Percentiles rank a stretch among this genome's conserved stretches.
These are phyloP conservation scores for Aspergillus amoenus DNA, from an alignment of 2,329 filamentous ascomycete species.

Conservation along the genomic window DNA sequence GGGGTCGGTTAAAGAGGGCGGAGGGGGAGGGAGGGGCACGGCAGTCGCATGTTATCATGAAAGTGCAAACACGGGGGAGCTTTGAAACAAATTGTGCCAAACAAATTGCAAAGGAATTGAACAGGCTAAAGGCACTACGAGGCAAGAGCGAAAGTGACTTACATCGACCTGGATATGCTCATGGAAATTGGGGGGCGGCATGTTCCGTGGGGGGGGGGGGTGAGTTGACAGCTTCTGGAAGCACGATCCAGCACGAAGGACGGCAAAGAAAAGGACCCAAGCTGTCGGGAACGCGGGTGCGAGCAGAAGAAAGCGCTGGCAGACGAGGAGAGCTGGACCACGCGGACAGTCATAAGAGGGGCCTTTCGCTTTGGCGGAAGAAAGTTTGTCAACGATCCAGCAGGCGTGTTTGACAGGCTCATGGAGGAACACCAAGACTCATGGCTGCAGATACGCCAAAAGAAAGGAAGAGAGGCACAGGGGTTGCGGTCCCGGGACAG, in stretches of 20 bases:
- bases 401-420: neutral
- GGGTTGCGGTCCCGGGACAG: conserved; percentile 18
- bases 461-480: conserved; percentile 8
- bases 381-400: conserved; percentile 4
- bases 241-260: conserved; percentile 1
- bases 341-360: conserved; percentile 1
- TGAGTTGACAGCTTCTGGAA: neutral
- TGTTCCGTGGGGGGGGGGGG: conserved; percentile 8
- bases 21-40: neutral
- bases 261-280: conserved; percentile 1
- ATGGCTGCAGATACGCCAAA: conserved; percentile 3
- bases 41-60: neutral
- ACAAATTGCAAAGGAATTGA: neutral
- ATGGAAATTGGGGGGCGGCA: conserved; percentile 30
- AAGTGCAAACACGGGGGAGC: neutral
- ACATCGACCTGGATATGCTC: conserved; percentile 37
- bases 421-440: neutral
- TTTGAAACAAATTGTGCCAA: neutral
- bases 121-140: neutral
- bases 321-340: neutral
- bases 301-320: neutral
- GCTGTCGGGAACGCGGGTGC: conserved; percentile 7
- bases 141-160: conserved; percentile 13
- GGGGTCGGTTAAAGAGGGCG: neutral
- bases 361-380: neutral